Evolutionary conservation across 2,329 filamentous ascomycete genomes (phyloP), one percentile per base, ranked within the genome.

Genomic region (Herpotrichia juniperi): DNA sequence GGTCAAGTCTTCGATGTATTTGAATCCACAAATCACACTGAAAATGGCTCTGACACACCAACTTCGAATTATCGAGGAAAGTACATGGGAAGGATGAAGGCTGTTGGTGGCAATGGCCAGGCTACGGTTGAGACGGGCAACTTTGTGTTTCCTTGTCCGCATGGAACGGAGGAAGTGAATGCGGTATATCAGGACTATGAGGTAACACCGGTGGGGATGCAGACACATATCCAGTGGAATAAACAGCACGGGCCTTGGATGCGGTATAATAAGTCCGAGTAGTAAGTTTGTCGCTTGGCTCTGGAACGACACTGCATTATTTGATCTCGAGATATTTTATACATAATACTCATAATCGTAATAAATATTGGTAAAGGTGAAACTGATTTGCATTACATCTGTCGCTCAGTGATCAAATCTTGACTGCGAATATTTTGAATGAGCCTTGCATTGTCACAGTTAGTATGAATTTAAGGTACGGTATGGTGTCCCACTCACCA

Each of bases 351-450:
- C n/a, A n/a, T n/a, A n/a, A n/a, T n/a, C n/a, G n/a, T n/a, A n/a
- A n/a, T n/a, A n/a, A n/a, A n/a, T n/a, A n/a, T n/a, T n/a, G n/a
- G n/a, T n/a, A n/a, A n/a, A n/a, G n/a, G n/a, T n/a, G n/a, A n/a
- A n/a, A n/a, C n/a, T n/a, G n/a, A n/a, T n/a, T n/a, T n/a, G n/a
- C n/a, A n/a, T n/a, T n/a, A n/a, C n/a, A n/a, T n/a, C n/a, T n/a
- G n/a, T n/a, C n/a, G n/a, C n/a, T n/a, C 30, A 32, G 30, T 32
- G 35, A 10, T 30, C 19, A 45, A 5, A 11, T 19, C 26, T 53
- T 53, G 2, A 60, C 50, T 57, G 50, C 50, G 24, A 48, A 53
- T 28, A 53, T 48, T 25, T 53, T 53, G 39, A 30, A 53, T 10
- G 50, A 53, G 10, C 50, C 50, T 52, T 22, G 14, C 14, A 12